Percentiles rank a stretch among this genome's conserved stretches.
Conservation (phyloP, 257 asterid genomes). For the Fraxinus anomala region DNA sequence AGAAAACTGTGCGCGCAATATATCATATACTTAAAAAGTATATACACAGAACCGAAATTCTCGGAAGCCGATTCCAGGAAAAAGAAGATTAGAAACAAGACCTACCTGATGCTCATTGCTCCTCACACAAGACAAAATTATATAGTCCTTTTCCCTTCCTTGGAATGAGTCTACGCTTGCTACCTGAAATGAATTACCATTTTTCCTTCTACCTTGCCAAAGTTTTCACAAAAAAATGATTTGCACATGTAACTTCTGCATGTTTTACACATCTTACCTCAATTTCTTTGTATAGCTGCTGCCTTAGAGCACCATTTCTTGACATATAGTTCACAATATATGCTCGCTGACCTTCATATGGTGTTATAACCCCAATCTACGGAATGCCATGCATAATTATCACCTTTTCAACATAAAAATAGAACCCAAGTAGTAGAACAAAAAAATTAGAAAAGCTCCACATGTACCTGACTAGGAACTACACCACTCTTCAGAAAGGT, state of each 20-base stretch:
- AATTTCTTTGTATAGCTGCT: conserved; percentile 96
- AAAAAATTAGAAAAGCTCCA: conserved; percentile 16
- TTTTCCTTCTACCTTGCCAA: conserved; percentile 15
- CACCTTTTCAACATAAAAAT: conserved; percentile 19
- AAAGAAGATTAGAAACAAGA: neutral
- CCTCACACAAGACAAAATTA: conserved; percentile 94
- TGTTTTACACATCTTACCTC: conserved; percentile 52
- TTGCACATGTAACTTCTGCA: conserved; percentile 4
- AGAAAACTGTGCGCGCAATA: neutral
- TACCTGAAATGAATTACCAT: conserved; percentile 57
- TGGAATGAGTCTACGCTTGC: conserved; percentile 99
- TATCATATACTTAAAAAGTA: neutral
- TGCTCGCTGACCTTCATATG: conserved; percentile 99
- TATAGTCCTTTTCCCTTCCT: conserved; percentile 97
- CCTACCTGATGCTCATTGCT: conserved; percentile 95
- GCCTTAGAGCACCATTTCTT: conserved; percentile 89
- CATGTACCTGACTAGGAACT: conserved; percentile 84
- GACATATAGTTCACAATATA: conserved; percentile 97
- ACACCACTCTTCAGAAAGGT: conserved; percentile 97
- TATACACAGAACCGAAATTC: neutral
- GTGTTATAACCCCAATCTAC: conserved; percentile 97
- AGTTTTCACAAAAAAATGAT: neutral
- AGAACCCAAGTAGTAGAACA: conserved; percentile 16
- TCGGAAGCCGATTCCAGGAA: neutral
- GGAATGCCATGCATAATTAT: conserved; percentile 17